phyloP scores from a whole-genome alignment of 2,329 filamentous ascomycete species.

The Aspergillus sergii region DNA sequence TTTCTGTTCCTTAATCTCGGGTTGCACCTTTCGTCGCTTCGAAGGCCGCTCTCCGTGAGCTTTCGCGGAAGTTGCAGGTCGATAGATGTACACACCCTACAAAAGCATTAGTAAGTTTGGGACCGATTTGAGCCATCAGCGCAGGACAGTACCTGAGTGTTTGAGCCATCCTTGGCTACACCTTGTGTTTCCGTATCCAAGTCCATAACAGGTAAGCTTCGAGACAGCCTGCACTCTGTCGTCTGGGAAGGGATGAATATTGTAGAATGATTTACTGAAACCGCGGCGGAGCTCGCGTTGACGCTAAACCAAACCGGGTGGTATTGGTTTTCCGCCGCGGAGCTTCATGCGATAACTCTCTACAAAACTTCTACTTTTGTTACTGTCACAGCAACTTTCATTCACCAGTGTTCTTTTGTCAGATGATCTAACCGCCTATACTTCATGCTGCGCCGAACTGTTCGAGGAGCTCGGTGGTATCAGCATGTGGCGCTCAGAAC shows the following conservation, averaged over 20 bases:
- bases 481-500: constrained; percentile 42
- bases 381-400: constrained; percentile 10
- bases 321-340: constrained; percentile 31
- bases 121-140: background rate
- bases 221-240: constrained; percentile 15
- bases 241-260: background rate
- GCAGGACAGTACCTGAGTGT: constrained; percentile 29
- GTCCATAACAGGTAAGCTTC: constrained; percentile 23
- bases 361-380: background rate
- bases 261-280: constrained; percentile 9
- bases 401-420: constrained; percentile 11
- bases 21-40: constrained; percentile 61
- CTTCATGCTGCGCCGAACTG: constrained; percentile 49
- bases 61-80: constrained; percentile 50
- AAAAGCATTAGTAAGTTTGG: constrained; percentile 20
- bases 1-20: constrained; percentile 25
- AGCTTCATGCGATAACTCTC: constrained; percentile 13
- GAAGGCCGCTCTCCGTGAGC: constrained; percentile 47
- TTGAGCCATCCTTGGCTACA: constrained; percentile 31
- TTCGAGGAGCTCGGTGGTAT: constrained; percentile 48
- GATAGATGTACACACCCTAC: constrained; percentile 66
- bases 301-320: constrained; percentile 36
- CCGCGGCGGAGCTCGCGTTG: constrained; percentile 20
- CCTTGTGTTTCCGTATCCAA: constrained; percentile 25
- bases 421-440: constrained; percentile 38